Base-by-base conservation (phyloP, 1,139 yeast genomes). In the Yarrowia galli region DNA sequence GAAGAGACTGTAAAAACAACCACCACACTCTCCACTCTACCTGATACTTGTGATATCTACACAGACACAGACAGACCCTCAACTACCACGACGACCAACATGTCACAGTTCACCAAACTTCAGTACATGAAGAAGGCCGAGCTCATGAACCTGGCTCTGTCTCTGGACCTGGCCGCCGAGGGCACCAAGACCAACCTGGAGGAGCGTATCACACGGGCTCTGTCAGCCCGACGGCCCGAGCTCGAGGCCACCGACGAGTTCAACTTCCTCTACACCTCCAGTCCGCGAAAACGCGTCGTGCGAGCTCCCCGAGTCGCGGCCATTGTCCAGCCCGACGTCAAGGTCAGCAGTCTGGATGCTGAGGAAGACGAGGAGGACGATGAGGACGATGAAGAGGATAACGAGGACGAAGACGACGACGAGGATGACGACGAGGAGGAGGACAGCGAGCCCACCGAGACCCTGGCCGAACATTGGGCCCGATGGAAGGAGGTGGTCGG, bases 81-180 rank as follows among this genome's bases (percentile, higher is more conserved):
- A 7, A 49, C 23, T 8, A 7, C 36, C 36, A 28, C 4, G 23
- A 25, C 28, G 7, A 3, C 3, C 25, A 15, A 22, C n/a, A 67
- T 67, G 63, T 56, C 63, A 23, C 48, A 40, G 23, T 56, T 56
- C 71, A 69, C 69, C 51, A 68, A 68, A 36, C 66, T 71, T 32
- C 67, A 67, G 48, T 60, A 65, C 67, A 70, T 80, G 74, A 78
- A 76, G 68, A 81, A 81, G 73, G 73, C 75, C 45, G 77, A 76
- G 43, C 75, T 81, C 67, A 76, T 77, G 67, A 74, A 74, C 16
- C 72, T 80, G 61, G 81, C 82, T 28, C 69, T 72, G 18, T 75
- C 74, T 46, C 75, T 81, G 67, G 76, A 75, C 38, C 71, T 80
- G 60, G 73, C 73, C 25, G 48, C 73, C 25, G 73, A 71, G 13